Evolutionary conservation across 2,329 filamentous ascomycete species (phyloP), one percentile per base, ranked within the genome.

Genomic region (Ophiostoma tasmaniense): DNA sequence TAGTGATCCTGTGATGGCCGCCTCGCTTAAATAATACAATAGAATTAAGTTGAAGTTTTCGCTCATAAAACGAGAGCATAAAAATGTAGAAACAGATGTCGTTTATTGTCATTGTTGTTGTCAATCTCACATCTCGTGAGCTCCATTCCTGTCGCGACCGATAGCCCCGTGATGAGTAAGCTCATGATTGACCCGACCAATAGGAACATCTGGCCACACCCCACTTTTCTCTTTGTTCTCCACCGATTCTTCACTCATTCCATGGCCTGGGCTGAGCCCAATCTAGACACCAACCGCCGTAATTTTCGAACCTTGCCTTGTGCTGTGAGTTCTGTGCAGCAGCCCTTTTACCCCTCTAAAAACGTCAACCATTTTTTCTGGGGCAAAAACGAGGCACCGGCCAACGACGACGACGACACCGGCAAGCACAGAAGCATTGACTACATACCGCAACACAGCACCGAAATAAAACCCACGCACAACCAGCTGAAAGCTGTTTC

Each of bases 331-430:
- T 55, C 55, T 61, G 52, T 59, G 25, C 25, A 33, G 6, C 8
- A 10, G 25, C 62, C 62, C 35, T 30, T 37, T 55, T 67, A 67
- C 67, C 70, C 70, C 70, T 69, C 70, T 55, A 64, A 50, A 59
- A 28, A 50, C 59, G 64, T 33, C 64, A 35, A 22, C 30, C 33
- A 11, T 50, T 66, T 50, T 50, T 45, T 50, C 64, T 66, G 64
- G 64, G 62, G 62, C 62, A 20, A 39, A 35, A 64, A 37, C 33
- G 35, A 64, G n/a, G 22, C 33, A 64, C 62, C 62, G 62, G 35
- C 62, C 62, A 64, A 64, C 62, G 62, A 64, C 62, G 35, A 42
- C 62, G 35, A 42, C 62, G 20, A 25, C 35, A 28, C 62, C 61
- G 55, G 55, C 25, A 25, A 61, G 25, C 55, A 61, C 25, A 61